Conservation (phyloP, 1,284 basidiomycete genomes). For the Paramarasmius palmivorus region DNA sequence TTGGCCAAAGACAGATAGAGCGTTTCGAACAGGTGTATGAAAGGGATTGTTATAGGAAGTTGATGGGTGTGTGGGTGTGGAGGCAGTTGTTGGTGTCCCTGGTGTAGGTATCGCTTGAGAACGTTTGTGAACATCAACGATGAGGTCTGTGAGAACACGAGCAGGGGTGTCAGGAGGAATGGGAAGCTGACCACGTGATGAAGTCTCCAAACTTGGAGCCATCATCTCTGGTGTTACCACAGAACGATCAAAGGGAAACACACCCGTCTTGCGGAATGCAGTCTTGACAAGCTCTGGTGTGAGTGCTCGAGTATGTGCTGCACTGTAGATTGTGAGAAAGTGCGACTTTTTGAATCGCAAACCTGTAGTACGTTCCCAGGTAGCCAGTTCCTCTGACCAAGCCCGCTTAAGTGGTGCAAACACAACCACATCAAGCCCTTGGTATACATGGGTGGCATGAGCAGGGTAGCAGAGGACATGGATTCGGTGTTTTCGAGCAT, state of each 20-base stretch:
- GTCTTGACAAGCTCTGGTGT: conserved; percentile 17
- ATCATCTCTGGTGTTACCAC: conserved; percentile 12
- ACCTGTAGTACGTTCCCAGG: conserved; percentile 5
- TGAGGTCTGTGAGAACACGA: neutral
- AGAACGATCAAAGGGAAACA: conserved; percentile 18
- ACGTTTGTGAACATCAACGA: neutral
- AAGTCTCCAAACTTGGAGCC: conserved; percentile 17
- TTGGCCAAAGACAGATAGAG: too few relatives aligned
- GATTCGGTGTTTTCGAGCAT: conserved; percentile 24
- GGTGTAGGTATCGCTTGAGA: too few relatives aligned
- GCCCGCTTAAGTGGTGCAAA: conserved; percentile 18
- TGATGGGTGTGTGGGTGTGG: too few relatives aligned
- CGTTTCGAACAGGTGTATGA: too few relatives aligned
- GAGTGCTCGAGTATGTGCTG: conserved; percentile 12
- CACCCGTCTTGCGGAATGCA: conserved; percentile 18
- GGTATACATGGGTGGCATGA: conserved; percentile 23
- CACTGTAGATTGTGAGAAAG: conserved; percentile 17
- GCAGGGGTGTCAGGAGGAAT: conserved; percentile 11
- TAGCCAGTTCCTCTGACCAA: conserved; percentile 16
- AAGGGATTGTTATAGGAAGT: too few relatives aligned
- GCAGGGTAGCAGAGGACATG: conserved; percentile 27
- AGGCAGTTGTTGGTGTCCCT: too few relatives aligned
- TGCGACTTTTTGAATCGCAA: conserved; percentile 3
- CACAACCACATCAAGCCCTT: conserved; percentile 24
- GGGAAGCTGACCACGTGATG: too few relatives aligned